Percentiles rank a stretch among this genome's conserved stretches.
Evolutionary conservation across 2,329 filamentous ascomycete genomes (phyloP).

Genomic region (Aureobasidium sp.): DNA sequence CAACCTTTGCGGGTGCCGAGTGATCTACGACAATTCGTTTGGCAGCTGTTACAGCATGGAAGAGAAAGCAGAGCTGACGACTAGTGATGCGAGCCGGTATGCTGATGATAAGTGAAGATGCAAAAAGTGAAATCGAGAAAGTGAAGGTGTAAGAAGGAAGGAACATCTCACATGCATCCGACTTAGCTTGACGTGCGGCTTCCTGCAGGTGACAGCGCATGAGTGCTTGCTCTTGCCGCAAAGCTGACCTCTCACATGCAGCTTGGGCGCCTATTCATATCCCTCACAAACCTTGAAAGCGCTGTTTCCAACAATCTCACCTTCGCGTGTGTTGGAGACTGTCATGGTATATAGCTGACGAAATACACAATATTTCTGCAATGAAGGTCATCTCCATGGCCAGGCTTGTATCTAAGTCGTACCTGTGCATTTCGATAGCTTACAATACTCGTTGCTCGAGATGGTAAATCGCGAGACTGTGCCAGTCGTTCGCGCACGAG

Average conservation of each 20-base stretch:
- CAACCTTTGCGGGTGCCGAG: too few species aligned
- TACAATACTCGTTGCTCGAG: too few species aligned
- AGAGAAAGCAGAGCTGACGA: too few species aligned
- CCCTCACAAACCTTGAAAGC: not conserved
- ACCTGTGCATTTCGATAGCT: too few species aligned
- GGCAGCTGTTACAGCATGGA: too few species aligned
- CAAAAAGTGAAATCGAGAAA: not conserved
- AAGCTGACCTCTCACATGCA: constrained; percentile 4
- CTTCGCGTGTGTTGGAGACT: too few species aligned
- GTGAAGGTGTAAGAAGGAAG: not conserved
- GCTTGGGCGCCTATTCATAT: not conserved
- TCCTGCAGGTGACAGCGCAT: constrained; percentile 5
- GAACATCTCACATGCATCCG: not conserved
- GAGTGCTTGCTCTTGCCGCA: not conserved
- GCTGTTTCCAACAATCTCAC: not conserved
- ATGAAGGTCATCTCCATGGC: too few species aligned
- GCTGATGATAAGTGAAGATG: not conserved
- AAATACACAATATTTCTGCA: not conserved
- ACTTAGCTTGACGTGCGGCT: not conserved
- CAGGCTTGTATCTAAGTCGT: too few species aligned
- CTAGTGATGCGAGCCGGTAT: too few species aligned
- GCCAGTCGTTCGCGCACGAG: not conserved
- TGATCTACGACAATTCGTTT: too few species aligned
- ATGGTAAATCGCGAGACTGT: too few species aligned
- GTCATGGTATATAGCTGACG: too few species aligned